Evolutionary conservation across 805 yeast genomes (phyloP), one percentile per base, ranked within the genome.

Genomic region (Hanseniaspora hatyaiensis): DNA sequence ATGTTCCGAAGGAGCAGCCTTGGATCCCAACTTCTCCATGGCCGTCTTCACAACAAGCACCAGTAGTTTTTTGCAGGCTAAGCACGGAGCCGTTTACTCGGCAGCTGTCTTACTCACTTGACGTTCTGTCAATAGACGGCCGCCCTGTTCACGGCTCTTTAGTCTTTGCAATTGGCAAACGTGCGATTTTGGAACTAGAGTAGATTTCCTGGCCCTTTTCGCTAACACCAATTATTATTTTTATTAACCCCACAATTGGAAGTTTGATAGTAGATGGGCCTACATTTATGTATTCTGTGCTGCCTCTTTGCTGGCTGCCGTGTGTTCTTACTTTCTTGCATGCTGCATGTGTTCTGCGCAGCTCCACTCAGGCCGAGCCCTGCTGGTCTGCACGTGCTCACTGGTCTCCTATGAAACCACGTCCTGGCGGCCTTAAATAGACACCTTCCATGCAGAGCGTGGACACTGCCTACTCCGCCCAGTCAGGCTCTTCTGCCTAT

Each of bases 211-310:
- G 49, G 40, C 49, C 49, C 40, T 45, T 45, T 45, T 45, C 49
- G 49, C 49, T 45, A 45, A 45, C 49, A 45, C 49, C 49, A 45
- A 45, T 45, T 45, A 36, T 36, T 16, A 23, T 37, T 40, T 13
- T 36, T 19, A 28, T 20, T 45, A 45, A 45, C 49, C 49, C 49
- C 49, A 45, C 49, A 45, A 45, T 45, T 45, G 49, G 49, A 45
- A 45, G 49, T 45, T 45, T 45, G 49, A 45, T 45, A 45, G 49
- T 45, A 45, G 49, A 45, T 45, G 49, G 49, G 49, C 40, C 49
- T 37, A 45, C 49, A 45, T 45, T 33, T 20, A 12, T 40, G 29
- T 13, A 30, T 13, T 36, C 20, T 34, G 8, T 34, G n/a, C n/a
- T n/a, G n/a, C n/a, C n/a, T n/a, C n/a, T n/a, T n/a, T n/a, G n/a